These are phyloP conservation scores for Lumnitzera racemosa DNA, from an alignment of 345 rosid genomes.

Conservation along the genomic window DNA sequence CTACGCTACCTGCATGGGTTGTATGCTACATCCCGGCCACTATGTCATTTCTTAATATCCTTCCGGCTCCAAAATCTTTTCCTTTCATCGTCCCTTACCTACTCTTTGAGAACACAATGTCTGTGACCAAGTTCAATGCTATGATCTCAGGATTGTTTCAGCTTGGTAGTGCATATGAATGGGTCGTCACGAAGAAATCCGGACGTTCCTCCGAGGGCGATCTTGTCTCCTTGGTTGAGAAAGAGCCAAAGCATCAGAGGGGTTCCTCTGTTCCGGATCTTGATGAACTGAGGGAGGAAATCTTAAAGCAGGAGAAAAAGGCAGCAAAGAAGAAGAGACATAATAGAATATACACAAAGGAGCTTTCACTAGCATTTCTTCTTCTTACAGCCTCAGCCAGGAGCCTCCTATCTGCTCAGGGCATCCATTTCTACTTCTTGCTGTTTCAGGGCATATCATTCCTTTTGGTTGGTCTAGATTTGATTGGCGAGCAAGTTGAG, in stretches of 20 bases:
- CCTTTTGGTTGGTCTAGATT: conserved; percentile 87
- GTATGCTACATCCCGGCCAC: conserved; percentile 94
- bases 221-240: conserved; percentile 51
- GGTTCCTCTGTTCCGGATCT: conserved; percentile 52
- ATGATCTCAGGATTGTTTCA: conserved; percentile 94
- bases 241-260: conserved; percentile 46
- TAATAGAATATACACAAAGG: conserved; percentile 80
- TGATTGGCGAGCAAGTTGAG: conserved; percentile 90
- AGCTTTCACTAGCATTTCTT: conserved; percentile 77
- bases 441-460: conserved; percentile 92
- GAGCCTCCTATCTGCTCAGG: conserved; percentile 90
- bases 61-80: conserved; percentile 86
- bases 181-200: conserved; percentile 94
- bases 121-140: conserved; percentile 92
- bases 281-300: conserved; percentile 40
- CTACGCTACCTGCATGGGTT: conserved; percentile 87
- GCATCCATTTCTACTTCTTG: conserved; percentile 95
- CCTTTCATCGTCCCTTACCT: conserved; percentile 97
- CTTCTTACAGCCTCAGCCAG: conserved; percentile 79
- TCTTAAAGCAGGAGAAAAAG: conserved; percentile 29
- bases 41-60: conserved; percentile 92
- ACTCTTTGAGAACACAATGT: conserved; percentile 94
- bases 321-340: conserved; percentile 57
- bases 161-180: conserved; percentile 92
- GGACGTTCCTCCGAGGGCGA: conserved; percentile 96